Base-by-base conservation (phyloP, 2,329 filamentous ascomycete species). In the Ophiocordyceps camponoti-saundersi region DNA sequence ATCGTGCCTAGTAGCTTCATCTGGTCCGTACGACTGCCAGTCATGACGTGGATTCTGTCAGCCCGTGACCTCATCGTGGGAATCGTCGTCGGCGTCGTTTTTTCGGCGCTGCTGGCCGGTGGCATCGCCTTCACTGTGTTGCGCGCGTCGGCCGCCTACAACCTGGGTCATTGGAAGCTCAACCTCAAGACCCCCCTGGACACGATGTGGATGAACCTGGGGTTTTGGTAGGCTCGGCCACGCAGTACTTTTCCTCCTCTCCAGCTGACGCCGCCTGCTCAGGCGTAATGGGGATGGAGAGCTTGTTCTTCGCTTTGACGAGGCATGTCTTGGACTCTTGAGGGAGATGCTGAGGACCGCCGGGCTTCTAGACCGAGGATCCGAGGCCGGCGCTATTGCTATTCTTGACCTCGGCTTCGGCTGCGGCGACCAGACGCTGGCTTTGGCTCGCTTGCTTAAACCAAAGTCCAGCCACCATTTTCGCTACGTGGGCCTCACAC, bases 131-230 rank as follows among this genome's bases (percentile, higher is more conserved):
- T 57, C 1, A 43, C 49, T 0, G 45, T 55, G 15, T 47, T 63
- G 34, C 56, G 56, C 5, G 55, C 47, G 44, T 56, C 53, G 43
- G 59, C 62, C 45, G 49, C 59, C 13, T 77, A 77, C 51, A 67
- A 69, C 1, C 59, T 77, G 7, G 69, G 72, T 18, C 75, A 78
- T 62, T 75, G 72, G 51, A 67, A 72, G 50, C 65, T 78, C 44
- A 75, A 78, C 52, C 51, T 74, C 21, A 58, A 64, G 18, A 55
- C 71, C 1, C 67, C 69, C 1, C 60, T 67, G 2, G 53, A 57
- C 6, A 66, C 65, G n/a, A 74, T 77, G 73, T 79, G 75, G 74
- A 79, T 79, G 73, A 79, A 78, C 48, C 69, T 79, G 60, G 75
- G 75, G 0, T 78, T 73, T 49, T 79, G 75, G 75, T 69, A 34